Evolutionary conservation across 2,329 filamentous ascomycete genomes (phyloP).

Genomic region (Venturia pyrina): DNA sequence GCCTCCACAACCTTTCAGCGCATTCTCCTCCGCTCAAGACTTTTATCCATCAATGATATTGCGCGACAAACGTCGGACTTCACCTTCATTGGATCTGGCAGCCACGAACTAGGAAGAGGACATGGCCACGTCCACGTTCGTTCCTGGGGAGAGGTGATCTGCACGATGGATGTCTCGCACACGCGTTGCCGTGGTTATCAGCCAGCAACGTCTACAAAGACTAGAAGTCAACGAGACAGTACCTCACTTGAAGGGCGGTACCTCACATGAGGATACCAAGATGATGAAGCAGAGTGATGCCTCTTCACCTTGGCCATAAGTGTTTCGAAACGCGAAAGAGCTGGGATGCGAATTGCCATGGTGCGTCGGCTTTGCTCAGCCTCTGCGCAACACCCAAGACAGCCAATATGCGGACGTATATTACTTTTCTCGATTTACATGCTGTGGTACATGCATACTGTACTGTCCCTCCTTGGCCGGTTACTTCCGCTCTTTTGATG

Average conservation of each 20-base stretch:
- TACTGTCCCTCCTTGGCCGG: neutral
- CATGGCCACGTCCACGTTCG: too few relatives aligned
- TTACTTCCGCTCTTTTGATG: neutral
- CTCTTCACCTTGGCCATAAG: too few relatives aligned
- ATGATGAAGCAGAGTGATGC: too few relatives aligned
- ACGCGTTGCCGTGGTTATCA: too few relatives aligned
- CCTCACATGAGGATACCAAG: too few relatives aligned
- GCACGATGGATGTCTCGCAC: too few relatives aligned
- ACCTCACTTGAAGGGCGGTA: too few relatives aligned
- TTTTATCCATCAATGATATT: neutral
- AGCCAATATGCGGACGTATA: neutral
- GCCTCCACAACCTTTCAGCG: neutral
- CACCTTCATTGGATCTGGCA: neutral
- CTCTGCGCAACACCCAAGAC: neutral
- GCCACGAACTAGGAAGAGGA: too few relatives aligned
- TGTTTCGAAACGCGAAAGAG: neutral
- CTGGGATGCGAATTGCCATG: neutral
- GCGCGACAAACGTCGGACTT: neutral
- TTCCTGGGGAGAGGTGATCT: too few relatives aligned
- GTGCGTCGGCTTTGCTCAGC: too few relatives aligned
- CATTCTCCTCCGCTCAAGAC: neutral
- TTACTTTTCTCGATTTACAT: neutral
- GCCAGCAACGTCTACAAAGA: too few relatives aligned
- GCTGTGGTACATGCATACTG: neutral
- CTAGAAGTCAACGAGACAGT: too few relatives aligned